These are phyloP conservation scores for Pseudoneurospora amorphoporcata DNA, from an alignment of 495 filamentous ascomycete species.

Conservation along the genomic window DNA sequence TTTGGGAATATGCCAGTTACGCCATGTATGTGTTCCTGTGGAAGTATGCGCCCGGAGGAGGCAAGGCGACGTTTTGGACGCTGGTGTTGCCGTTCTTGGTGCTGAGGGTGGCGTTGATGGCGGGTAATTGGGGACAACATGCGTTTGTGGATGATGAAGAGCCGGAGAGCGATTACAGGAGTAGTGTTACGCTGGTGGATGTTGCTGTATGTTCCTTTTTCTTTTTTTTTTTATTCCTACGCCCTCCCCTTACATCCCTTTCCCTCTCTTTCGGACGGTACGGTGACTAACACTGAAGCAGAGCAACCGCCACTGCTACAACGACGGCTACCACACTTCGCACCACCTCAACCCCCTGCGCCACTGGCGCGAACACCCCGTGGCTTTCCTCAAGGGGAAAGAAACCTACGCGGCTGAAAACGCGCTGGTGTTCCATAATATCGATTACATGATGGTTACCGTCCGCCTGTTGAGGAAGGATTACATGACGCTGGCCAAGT, in stretches of 20 bases:
- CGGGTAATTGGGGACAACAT: constrained; percentile 75
- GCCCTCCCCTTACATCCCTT: not conserved
- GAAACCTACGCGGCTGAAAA: constrained; percentile 44
- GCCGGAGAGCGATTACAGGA: constrained; percentile 60
- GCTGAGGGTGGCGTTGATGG: constrained; percentile 59
- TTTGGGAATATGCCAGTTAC: constrained; percentile 50
- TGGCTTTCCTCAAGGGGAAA: constrained; percentile 51
- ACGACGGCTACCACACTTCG: constrained; percentile 72
- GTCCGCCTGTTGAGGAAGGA: constrained; percentile 50
- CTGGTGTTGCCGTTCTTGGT: constrained; percentile 45
- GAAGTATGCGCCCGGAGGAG: not conserved
- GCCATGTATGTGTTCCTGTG: not conserved
- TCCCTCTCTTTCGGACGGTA: not conserved
- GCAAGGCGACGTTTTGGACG: constrained; percentile 40
- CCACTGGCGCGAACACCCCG: constrained; percentile 67
- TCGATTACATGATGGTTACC: constrained; percentile 66
- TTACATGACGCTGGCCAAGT: constrained; percentile 51
- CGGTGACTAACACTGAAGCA: constrained; percentile 9
- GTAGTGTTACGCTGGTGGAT: constrained; percentile 62
- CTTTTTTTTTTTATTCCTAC: too few relatives aligned
- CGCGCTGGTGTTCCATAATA: constrained; percentile 57
- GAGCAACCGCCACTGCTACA: constrained; percentile 68
- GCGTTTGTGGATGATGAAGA: constrained; percentile 60
- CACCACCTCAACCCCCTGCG: constrained; percentile 65
- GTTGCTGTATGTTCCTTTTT: constrained; percentile 44